phyloP scores from a whole-genome alignment of 495 filamentous ascomycete species.

The Pyrenopolyporus hunteri region DNA sequence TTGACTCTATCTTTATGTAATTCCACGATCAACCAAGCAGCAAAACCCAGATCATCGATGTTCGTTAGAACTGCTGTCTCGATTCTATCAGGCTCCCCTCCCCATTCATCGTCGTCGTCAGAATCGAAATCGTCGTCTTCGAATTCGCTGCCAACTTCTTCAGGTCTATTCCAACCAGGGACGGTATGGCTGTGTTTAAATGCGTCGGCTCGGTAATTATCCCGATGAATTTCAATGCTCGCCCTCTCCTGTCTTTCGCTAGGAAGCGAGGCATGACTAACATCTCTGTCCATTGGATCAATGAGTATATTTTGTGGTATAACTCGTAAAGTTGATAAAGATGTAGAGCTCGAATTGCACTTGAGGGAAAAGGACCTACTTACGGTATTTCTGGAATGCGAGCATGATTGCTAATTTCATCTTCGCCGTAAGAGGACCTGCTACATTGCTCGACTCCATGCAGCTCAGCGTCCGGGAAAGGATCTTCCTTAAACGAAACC shows the following conservation, averaged over 20 bases:
- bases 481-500: not conserved
- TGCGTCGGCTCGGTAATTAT: not conserved
- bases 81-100: constrained; percentile 16
- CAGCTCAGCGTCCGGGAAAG: constrained; percentile 1
- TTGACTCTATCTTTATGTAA: constrained; percentile 16
- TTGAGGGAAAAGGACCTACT: not conserved
- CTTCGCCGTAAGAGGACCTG: not conserved
- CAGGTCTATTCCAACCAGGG: not conserved
- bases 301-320: not conserved
- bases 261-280: not conserved
- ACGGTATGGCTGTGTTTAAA: not conserved
- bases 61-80: constrained; percentile 8
- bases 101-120: constrained; percentile 18
- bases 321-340: not conserved
- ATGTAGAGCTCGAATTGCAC: too few relatives aligned
- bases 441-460: constrained; percentile 3
- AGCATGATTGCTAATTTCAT: not conserved
- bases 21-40: constrained; percentile 19
- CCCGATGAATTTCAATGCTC: not conserved
- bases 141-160: not conserved
- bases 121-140: constrained; percentile 19
- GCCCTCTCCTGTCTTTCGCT: not conserved
- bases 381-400: not conserved
- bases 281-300: not conserved
- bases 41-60: constrained; percentile 9